Conservation (phyloP, 2,329 filamentous ascomycete species). For the Cordyceps cateniannulata region DNA sequence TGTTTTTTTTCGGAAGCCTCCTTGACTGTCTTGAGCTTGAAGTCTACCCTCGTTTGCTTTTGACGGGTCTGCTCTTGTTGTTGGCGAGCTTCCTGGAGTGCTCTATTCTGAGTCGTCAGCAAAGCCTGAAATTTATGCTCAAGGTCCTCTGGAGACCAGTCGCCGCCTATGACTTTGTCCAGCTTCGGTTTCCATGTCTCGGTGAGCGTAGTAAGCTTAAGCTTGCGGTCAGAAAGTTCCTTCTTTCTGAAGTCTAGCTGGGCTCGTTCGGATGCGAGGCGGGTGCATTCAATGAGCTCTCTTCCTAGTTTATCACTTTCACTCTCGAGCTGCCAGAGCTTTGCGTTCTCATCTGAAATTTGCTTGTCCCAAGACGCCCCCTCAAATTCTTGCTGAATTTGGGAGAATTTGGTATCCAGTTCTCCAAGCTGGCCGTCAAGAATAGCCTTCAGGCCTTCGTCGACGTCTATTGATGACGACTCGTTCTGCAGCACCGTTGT, state of each 20-base stretch:
- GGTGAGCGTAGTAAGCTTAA: conserved; percentile 69
- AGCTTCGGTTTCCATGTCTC: conserved; percentile 70
- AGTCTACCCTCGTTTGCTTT: conserved; percentile 71
- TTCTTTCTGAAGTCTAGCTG: conserved; percentile 78
- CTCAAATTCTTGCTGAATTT: conserved; percentile 57
- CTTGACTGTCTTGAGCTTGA: conserved; percentile 58
- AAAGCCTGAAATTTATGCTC: conserved; percentile 64
- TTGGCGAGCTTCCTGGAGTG: conserved; percentile 58
- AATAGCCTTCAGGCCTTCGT: conserved; percentile 76
- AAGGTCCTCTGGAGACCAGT: conserved; percentile 65
- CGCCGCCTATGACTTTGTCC: conserved; percentile 51
- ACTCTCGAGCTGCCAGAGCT: conserved; percentile 63
- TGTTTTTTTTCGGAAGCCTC: conserved; percentile 59
- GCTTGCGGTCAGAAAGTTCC: conserved; percentile 66
- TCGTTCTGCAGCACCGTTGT: conserved; percentile 59
- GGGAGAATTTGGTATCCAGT: conserved; percentile 54
- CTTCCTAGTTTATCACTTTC: conserved; percentile 64
- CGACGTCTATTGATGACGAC: conserved; percentile 66
- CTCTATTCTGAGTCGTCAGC: conserved; percentile 49
- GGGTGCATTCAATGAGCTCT: conserved; percentile 80
- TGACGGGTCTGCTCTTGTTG: conserved; percentile 64
- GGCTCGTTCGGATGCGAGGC: conserved; percentile 74
- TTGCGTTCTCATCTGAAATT: conserved; percentile 58
- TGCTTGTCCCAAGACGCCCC: conserved; percentile 63
- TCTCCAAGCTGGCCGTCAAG: conserved; percentile 70